Evolutionary conservation across 2,329 filamentous ascomycete genomes (phyloP), one percentile per base, ranked within the genome.

Genomic region (Claviceps sp.): DNA sequence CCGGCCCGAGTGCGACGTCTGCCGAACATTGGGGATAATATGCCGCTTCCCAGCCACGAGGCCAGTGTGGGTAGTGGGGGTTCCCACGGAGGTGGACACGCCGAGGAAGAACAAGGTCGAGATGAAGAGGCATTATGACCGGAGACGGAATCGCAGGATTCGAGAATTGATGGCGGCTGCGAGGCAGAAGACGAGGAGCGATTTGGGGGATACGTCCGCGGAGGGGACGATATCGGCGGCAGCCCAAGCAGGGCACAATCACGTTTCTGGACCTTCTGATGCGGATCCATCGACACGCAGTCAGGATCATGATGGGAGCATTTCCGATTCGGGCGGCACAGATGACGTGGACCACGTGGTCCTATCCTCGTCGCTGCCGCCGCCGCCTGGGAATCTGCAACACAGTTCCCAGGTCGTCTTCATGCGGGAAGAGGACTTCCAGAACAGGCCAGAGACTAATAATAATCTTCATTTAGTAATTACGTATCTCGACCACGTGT

Each of bases 401-500:
- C 64, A 67, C 51, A 60, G 54, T 51, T 62, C 67, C 3, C 26
- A 30, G 26, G 8, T 30, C 52, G 55, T 61, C 45, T 53, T 61
- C 45, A 54, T 54, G 24, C 56, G 58, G 5, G 48, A 54, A 37
- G 54, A 61, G 5, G 62, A 65, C 30, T 34, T 47, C 2, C 54
- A 56, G 42, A 55, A 50, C 22, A 54, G 14, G 8, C 56, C 58
- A 7, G 63, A 62, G 34, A 60, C 61, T n/a, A 64, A 67, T n/a
- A 64, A 67, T n/a, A 63, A 68, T 50, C 58, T 70, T 0, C 66
- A 70, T 59, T 70, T 75, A 44, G 64, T 77, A 52, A 78, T 79
- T 72, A 71, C 78, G 52, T 84, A 82, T 59, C 68, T 83, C 46
- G 80, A 84, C 61, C 74, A 78, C 55, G 70, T 82, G 20, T 75